Evolutionary conservation across 2,329 filamentous ascomycete species (phyloP).

Genomic region (Arthrobotrys entomopaga): DNA sequence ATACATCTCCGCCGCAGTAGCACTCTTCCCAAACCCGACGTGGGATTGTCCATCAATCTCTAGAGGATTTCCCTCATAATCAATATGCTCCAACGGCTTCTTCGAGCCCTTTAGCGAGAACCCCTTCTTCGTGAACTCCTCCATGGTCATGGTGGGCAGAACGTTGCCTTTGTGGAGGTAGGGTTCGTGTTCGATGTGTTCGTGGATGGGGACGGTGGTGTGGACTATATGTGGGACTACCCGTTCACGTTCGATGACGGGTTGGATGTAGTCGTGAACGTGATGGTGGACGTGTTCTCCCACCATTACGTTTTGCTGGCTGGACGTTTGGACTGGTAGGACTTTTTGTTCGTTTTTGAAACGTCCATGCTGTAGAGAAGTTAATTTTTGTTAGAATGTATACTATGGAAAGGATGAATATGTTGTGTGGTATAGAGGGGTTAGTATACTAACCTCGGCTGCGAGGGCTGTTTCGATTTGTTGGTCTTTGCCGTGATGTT

Average conservation of each 20-base stretch:
- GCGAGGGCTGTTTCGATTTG: conserved; percentile 37
- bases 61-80: conserved; percentile 59
- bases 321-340: conserved; percentile 41
- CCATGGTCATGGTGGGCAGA: conserved; percentile 72
- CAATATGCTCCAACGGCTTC: conserved; percentile 37
- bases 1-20: background rate
- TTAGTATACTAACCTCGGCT: conserved; percentile 60
- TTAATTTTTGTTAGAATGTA: background rate
- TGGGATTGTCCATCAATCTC: conserved; percentile 22
- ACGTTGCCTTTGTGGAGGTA: conserved; percentile 74
- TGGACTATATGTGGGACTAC: conserved; percentile 75
- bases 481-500: conserved; percentile 40
- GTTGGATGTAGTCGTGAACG: conserved; percentile 76
- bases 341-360: conserved; percentile 43
- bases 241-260: conserved; percentile 75
- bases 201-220: conserved; percentile 77
- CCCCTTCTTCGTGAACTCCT: conserved; percentile 67
- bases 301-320: conserved; percentile 64
- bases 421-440: too few species aligned
- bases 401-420: too few species aligned
- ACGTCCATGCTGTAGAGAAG: conserved; percentile 18
- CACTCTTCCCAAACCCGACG: conserved; percentile 18
- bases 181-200: conserved; percentile 74
- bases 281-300: conserved; percentile 74
- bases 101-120: conserved; percentile 55